These are phyloP conservation scores for Dioscorea dumetorum DNA, from an alignment of 106 monocot species.

Conservation along the genomic window DNA sequence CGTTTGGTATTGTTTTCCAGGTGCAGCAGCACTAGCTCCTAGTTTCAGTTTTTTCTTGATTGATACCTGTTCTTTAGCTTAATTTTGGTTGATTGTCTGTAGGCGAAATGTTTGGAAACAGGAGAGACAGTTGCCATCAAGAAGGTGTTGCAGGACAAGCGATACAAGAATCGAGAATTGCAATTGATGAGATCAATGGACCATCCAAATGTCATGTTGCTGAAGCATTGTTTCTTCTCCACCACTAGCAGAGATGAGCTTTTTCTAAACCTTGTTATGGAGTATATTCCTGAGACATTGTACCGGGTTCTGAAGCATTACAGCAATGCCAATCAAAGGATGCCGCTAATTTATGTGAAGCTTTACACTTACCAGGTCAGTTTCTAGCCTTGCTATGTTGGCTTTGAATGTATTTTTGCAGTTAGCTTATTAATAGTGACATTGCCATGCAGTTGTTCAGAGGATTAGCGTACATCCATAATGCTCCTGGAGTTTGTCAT, in stretches of 20 bases:
- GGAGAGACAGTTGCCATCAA: constrained; percentile 47
- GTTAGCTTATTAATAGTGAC: background rate
- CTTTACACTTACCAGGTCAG: constrained; percentile 60
- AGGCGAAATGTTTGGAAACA: constrained; percentile 56
- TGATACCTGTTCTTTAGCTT: background rate
- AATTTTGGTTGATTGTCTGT: background rate
- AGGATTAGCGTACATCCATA: constrained; percentile 57
- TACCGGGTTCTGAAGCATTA: constrained; percentile 60
- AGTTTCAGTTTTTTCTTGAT: background rate
- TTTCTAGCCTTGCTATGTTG: background rate
- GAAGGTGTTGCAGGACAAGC: constrained; percentile 48
- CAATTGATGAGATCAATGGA: constrained; percentile 62
- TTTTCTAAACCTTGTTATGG: constrained; percentile 63
- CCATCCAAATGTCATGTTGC: constrained; percentile 55
- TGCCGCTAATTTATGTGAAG: constrained; percentile 65
- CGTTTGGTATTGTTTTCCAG: constrained; percentile 67
- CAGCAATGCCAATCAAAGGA: constrained; percentile 50
- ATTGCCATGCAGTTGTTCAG: constrained; percentile 40
- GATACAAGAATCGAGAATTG: constrained; percentile 59
- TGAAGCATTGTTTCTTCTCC: constrained; percentile 62
- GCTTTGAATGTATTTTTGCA: background rate
- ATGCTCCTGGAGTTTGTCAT: constrained; percentile 51
- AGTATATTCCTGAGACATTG: constrained; percentile 51
- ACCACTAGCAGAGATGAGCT: constrained; percentile 60
- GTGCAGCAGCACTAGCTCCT: constrained; percentile 3